Percentiles rank a stretch among this genome's conserved stretches.
phyloP scores from a whole-genome alignment of 345 rosid species.

The Heritiera fomes region DNA sequence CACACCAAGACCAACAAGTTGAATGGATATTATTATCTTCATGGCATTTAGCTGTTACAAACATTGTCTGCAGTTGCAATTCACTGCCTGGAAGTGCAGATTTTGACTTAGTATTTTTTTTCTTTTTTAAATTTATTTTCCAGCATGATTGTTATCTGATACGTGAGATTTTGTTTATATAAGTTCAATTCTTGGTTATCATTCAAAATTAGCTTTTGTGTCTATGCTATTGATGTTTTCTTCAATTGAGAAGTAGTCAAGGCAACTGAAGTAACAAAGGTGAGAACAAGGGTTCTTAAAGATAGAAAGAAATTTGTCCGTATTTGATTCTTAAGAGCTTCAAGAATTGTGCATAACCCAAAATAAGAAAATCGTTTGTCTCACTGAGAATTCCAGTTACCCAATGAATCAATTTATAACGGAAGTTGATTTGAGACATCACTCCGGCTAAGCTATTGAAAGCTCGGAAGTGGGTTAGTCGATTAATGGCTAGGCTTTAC shows the following conservation, averaged over 20 bases:
- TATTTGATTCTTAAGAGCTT: no score
- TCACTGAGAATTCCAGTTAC: no score
- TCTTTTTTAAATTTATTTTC: neutral
- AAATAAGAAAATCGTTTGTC: no score
- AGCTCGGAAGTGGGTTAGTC: no score
- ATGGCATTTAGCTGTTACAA: neutral
- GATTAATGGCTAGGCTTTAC: no score
- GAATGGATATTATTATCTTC: neutral
- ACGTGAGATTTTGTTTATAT: neutral
- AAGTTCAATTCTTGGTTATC: neutral
- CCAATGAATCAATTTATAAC: no score
- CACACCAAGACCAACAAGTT: conserved; percentile 23
- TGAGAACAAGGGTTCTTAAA: no score
- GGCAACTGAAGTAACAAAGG: no score
- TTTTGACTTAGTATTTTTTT: neutral
- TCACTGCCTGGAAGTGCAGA: neutral
- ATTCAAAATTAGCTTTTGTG: neutral
- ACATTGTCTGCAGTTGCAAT: neutral
- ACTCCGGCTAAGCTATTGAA: no score
- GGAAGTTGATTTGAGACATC: no score
- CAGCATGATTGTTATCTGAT: neutral
- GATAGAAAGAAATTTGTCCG: no score
- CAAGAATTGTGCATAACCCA: no score
- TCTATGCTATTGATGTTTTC: neutral
- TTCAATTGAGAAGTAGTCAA: neutral